phyloP scores from a whole-genome alignment of 164 flowering plant genomes.

The Tetrastigma voinierianum region DNA sequence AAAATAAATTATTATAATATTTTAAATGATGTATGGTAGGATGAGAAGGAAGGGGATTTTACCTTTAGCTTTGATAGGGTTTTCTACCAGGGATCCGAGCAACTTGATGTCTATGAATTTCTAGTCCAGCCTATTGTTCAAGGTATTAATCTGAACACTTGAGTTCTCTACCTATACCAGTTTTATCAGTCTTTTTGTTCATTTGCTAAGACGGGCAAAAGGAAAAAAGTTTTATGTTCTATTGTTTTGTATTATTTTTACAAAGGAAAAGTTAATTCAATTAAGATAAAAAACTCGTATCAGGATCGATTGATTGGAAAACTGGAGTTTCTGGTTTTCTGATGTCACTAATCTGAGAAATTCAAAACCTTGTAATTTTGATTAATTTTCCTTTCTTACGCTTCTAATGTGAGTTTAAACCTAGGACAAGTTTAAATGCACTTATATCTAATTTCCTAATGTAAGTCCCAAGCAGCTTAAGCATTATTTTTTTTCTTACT shows the following conservation, averaged over 20 bases:
- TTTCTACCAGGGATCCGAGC: slow-evolving; percentile 60
- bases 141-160: slow-evolving; percentile 34
- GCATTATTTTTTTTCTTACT: background rate
- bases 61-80: slow-evolving; percentile 66
- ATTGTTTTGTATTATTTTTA: too few species aligned
- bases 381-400: background rate
- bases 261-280: too few species aligned
- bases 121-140: slow-evolving; percentile 67
- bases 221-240: too few species aligned
- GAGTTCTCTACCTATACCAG: background rate
- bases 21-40: slow-evolving; percentile 37
- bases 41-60: slow-evolving; percentile 66
- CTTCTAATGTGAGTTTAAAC: background rate
- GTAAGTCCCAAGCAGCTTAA: background rate
- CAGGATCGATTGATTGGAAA: too few species aligned
- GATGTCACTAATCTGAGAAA: too few species aligned
- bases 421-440: background rate
- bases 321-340: too few species aligned
- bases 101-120: slow-evolving; percentile 65
- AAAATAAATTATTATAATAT: background rate
- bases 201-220: too few species aligned
- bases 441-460: background rate
- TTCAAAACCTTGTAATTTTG: too few species aligned
- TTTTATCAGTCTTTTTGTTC: background rate
- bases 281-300: too few species aligned